phyloP scores from a whole-genome alignment of 768 basidiomycete genomes.

The Xanthoconium purpureum region DNA sequence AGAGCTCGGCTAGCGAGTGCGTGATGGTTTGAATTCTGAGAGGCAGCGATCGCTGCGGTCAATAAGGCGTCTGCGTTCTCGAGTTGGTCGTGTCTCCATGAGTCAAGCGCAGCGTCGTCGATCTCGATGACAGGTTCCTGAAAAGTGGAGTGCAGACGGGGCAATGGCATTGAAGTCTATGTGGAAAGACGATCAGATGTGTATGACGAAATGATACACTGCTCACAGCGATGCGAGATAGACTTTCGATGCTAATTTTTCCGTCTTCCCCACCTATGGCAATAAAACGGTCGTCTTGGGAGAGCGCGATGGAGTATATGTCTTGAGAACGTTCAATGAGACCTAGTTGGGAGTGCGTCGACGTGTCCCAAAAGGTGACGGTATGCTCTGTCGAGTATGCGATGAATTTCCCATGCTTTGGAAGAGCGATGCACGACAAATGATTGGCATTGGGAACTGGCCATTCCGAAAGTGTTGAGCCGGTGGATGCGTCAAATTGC shows the following conservation, averaged over 20 bases:
- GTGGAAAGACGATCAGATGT: too few relatives aligned
- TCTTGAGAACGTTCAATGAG: neutral
- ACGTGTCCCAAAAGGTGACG: neutral
- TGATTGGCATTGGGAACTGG: neutral
- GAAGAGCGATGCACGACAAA: neutral
- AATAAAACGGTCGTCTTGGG: neutral
- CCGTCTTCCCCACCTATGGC: neutral
- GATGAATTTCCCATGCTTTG: neutral
- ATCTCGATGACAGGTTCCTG: neutral
- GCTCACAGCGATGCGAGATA: neutral
- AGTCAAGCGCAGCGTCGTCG: neutral
- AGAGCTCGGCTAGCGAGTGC: neutral
- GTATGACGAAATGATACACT: neutral
- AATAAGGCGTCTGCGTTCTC: neutral
- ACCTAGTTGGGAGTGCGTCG: neutral
- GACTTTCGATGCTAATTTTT: neutral
- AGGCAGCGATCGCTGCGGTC: neutral
- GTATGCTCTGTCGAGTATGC: neutral
- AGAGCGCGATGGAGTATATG: neutral
- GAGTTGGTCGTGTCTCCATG: neutral
- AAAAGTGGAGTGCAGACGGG: neutral
- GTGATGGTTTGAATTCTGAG: neutral
- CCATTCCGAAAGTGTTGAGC: neutral
- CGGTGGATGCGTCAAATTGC: neutral
- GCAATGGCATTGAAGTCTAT: neutral